Evolutionary conservation across 768 basidiomycete species (phyloP).

Genomic region (Psilocybe cyanescens): DNA sequence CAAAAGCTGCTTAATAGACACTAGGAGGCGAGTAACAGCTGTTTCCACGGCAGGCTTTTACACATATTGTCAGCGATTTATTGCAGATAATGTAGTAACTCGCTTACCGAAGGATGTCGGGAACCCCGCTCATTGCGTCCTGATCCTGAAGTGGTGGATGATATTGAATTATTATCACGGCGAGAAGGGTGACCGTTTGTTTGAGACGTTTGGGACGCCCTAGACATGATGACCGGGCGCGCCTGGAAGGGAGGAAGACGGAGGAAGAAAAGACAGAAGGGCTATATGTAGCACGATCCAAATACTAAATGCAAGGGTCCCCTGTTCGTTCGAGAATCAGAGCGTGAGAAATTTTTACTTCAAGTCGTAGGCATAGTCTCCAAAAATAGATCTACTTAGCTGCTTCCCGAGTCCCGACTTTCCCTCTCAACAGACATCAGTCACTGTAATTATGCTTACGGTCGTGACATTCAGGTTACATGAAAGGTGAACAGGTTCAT

Average conservation of each 20-base stretch:
- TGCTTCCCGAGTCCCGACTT: not conserved
- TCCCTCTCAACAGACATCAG: not conserved
- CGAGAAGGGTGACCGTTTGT: slow-evolving; percentile 48
- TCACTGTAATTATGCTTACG: not conserved
- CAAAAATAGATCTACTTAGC: slow-evolving; percentile 7
- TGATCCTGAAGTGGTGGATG: slow-evolving; percentile 50
- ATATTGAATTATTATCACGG: slow-evolving; percentile 55
- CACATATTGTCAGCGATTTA: slow-evolving; percentile 7
- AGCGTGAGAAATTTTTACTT: slow-evolving; percentile 8
- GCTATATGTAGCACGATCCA: slow-evolving; percentile 3
- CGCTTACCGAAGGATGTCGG: slow-evolving; percentile 41
- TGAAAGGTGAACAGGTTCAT: too few species aligned
- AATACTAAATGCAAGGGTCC: slow-evolving; percentile 8
- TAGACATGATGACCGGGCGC: slow-evolving; percentile 28
- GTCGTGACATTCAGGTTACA: not conserved
- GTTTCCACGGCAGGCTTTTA: slow-evolving; percentile 82
- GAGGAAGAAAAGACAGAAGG: slow-evolving; percentile 5
- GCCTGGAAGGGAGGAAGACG: slow-evolving; percentile 5
- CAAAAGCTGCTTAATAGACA: slow-evolving; percentile 94
- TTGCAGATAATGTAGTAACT: not conserved
- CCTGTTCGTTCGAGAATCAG: slow-evolving; percentile 11
- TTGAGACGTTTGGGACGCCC: slow-evolving; percentile 27
- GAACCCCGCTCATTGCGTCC: slow-evolving; percentile 45
- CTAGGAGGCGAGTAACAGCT: slow-evolving; percentile 88
- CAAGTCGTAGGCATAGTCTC: not conserved